phyloP scores from a whole-genome alignment of 2,329 filamentous ascomycete species.

The Trichoderma endophyticum region DNA sequence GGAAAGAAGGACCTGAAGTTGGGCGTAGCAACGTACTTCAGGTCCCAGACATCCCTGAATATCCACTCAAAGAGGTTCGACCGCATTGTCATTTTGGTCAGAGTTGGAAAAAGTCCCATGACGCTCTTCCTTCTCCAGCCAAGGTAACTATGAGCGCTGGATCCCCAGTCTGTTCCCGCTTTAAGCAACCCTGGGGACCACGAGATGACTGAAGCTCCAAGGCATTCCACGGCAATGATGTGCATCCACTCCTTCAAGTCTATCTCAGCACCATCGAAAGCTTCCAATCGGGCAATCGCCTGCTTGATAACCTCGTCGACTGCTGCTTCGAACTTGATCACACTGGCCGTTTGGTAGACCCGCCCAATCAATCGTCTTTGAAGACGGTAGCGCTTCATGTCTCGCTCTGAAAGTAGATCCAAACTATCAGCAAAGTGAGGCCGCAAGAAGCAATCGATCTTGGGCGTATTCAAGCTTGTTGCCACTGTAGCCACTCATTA shows the following conservation, averaged over 20 bases:
- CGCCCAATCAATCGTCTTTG: slow-evolving; percentile 51
- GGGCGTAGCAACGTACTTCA: slow-evolving; percentile 44
- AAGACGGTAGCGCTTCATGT: slow-evolving; percentile 45
- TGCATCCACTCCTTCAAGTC: slow-evolving; percentile 57
- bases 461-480: slow-evolving; percentile 43
- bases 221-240: slow-evolving; percentile 51
- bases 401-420: slow-evolving; percentile 50
- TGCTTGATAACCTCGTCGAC: slow-evolving; percentile 41
- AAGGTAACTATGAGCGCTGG: slow-evolving; percentile 47
- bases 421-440: slow-evolving; percentile 42
- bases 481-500: slow-evolving; percentile 35
- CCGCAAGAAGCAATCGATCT: slow-evolving; percentile 38
- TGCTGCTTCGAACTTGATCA: slow-evolving; percentile 40
- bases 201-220: slow-evolving; percentile 48
- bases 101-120: slow-evolving; percentile 47
- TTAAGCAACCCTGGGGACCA: slow-evolving; percentile 51
- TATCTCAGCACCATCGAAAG: slow-evolving; percentile 38
- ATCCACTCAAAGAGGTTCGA: slow-evolving; percentile 36
- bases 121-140: slow-evolving; percentile 53
- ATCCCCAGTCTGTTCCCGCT: slow-evolving; percentile 43
- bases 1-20: slow-evolving; percentile 50
- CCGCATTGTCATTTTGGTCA: slow-evolving; percentile 39
- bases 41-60: slow-evolving; percentile 43
- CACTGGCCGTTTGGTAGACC: slow-evolving; percentile 42
- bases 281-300: slow-evolving; percentile 35